Evolutionary conservation across 2,329 filamentous ascomycete genomes (phyloP), one percentile per base, ranked within the genome.

Genomic region (Orbilia ellipsospora): DNA sequence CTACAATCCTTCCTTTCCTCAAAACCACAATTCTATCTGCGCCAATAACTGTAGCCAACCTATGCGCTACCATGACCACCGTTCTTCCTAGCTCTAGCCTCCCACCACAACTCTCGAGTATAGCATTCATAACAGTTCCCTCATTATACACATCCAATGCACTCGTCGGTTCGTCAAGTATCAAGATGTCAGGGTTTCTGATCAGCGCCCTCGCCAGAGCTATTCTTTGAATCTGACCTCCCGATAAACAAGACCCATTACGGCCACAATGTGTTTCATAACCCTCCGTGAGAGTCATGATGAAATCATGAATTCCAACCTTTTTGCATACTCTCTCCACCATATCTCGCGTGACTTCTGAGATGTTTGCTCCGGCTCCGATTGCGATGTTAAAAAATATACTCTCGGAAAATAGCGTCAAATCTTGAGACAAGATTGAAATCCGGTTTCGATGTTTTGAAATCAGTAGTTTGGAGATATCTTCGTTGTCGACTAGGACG

Each of bases 221-320:
- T 18, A 96, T 86, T 2, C 93, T 87, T 81, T 96, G 92, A 10
- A 91, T 87, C 81, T 96, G 92, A 0, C 93, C 93, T 12, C 92
- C 91, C 3, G 90, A 93, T 0, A 96, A 84, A 80, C 92, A 92
- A 50, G 90, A 90, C 6, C 92, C 92, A 28, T 87, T 87, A 79
- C 94, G 90, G 0, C 92, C 92, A 0, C 95, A 92, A 7, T 96
- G 89, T 0, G 95, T 98, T 78, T 97, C 88, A 80, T 98, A 98
- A 0, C 92, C 91, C 78, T 98, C 91, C 0, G 94, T 93, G 0
- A 98, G 86, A 12, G 86, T 83, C 13, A 85, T 88, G 77, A 99
- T 90, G 81, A 98, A 98, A 78, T 97, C 94, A 81, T 98, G 94
- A 0, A 95, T 93, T 79, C 97, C 97, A 10, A 94, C 92, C 86